Evolutionary conservation across 2,329 filamentous ascomycete genomes (phyloP).

Genomic region (Neonectria hederae): DNA sequence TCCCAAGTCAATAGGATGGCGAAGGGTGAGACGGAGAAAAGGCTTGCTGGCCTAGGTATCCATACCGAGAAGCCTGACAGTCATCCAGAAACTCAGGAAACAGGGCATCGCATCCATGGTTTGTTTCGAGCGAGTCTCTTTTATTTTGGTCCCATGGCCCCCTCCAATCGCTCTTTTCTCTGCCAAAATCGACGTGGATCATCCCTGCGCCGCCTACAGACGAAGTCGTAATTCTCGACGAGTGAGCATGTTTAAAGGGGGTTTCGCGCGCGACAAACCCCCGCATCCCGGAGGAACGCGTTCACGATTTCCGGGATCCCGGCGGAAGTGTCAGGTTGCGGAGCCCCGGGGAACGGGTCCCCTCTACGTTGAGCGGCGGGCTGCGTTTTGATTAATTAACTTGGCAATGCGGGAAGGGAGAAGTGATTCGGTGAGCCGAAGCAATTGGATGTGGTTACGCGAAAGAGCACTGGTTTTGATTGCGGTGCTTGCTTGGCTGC

Average conservation of each 20-base stretch:
- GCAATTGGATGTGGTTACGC: constrained; percentile 2
- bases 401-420: neutral
- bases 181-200: neutral
- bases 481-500: neutral
- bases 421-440: neutral
- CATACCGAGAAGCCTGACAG: neutral
- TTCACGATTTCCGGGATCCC: too few species aligned
- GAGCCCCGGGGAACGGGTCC: neutral
- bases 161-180: neutral
- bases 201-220: neutral
- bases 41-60: neutral
- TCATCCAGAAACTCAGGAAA: constrained; percentile 9
- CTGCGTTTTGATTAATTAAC: neutral
- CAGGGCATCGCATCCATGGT: constrained; percentile 25
- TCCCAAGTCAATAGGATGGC: neutral
- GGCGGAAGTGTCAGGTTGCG: neutral
- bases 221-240: neutral
- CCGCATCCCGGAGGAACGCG: too few species aligned
- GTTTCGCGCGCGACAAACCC: too few species aligned
- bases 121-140: constrained; percentile 12
- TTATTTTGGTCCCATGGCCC: neutral
- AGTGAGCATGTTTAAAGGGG: neutral
- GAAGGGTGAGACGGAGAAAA: neutral
- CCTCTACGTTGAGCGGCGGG: neutral
- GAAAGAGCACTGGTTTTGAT: neutral